Conservation (phyloP, 306 rosid genomes). For the Fragaria ananassa region DNA sequence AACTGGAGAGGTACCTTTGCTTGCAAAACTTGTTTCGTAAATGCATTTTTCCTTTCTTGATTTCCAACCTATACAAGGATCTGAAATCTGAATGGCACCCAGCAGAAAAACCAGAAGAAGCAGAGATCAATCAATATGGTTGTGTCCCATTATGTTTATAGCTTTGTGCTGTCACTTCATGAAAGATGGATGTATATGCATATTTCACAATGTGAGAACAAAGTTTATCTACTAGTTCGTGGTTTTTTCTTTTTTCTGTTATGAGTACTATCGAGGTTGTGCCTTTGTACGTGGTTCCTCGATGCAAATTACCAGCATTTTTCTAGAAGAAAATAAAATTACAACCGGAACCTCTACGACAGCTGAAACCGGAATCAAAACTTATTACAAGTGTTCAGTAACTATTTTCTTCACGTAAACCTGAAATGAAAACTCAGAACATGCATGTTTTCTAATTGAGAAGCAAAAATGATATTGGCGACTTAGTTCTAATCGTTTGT, state of each 20-base stretch:
- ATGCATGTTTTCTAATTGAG: background rate
- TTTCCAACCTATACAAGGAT: background rate
- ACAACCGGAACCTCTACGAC: too few species aligned
- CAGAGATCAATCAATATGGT: background rate
- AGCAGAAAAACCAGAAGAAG: background rate
- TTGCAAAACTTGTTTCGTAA: conserved; percentile 24
- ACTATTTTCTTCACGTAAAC: too few species aligned
- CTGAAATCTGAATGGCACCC: conserved; percentile 1
- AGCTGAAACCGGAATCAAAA: too few species aligned
- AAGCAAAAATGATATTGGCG: too few species aligned
- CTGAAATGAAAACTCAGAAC: too few species aligned
- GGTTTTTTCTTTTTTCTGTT: background rate
- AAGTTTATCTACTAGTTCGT: background rate
- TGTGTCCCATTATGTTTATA: background rate
- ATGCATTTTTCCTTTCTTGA: conserved; percentile 1
- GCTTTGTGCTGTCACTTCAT: conserved; percentile 13
- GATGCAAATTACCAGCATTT: background rate
- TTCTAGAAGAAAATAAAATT: too few species aligned
- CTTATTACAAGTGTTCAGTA: too few species aligned
- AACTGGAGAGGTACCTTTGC: conserved; percentile 31
- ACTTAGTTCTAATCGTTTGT: too few species aligned
- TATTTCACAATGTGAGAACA: background rate
- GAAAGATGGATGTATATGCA: background rate
- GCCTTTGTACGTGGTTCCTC: too few species aligned
- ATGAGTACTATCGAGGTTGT: too few species aligned